These are phyloP conservation scores for Chalciporus piperatus DNA, from an alignment of 768 basidiomycete species.

Conservation along the genomic window DNA sequence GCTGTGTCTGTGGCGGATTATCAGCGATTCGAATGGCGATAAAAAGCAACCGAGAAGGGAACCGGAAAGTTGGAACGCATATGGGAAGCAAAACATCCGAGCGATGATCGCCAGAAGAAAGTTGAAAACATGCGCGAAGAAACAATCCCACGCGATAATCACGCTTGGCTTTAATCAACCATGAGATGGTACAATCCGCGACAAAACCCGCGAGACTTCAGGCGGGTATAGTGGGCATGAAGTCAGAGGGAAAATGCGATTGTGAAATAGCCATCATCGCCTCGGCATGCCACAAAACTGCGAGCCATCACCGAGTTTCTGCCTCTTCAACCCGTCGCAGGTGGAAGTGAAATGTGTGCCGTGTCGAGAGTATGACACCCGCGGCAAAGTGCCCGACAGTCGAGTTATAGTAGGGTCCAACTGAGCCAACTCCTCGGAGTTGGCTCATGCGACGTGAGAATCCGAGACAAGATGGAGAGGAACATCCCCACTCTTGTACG, in stretches of 20 bases:
- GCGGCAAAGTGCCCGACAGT: too few species aligned
- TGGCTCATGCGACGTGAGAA: too few species aligned
- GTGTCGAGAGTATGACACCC: too few species aligned
- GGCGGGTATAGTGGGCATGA: not conserved
- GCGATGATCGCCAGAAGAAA: not conserved
- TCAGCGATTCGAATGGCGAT: conserved; percentile 1
- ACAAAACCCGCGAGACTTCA: not conserved
- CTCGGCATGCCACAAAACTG: too few species aligned
- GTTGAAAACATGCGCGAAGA: not conserved
- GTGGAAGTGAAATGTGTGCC: too few species aligned
- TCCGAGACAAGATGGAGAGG: too few species aligned
- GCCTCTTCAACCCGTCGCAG: too few species aligned
- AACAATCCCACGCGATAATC: not conserved
- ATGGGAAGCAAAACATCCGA: not conserved
- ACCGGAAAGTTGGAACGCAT: not conserved
- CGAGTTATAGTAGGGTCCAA: too few species aligned
- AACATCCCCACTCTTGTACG: too few species aligned
- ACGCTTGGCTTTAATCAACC: not conserved
- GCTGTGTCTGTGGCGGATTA: conserved; percentile 4
- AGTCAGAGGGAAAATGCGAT: not conserved
- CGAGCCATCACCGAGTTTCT: too few species aligned
- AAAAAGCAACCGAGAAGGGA: not conserved
- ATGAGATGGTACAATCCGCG: too few species aligned
- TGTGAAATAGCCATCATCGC: not conserved
- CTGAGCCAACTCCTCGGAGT: too few species aligned